Base-by-base conservation (phyloP, 257 asterid genomes). In the Solanum commersonii region DNA sequence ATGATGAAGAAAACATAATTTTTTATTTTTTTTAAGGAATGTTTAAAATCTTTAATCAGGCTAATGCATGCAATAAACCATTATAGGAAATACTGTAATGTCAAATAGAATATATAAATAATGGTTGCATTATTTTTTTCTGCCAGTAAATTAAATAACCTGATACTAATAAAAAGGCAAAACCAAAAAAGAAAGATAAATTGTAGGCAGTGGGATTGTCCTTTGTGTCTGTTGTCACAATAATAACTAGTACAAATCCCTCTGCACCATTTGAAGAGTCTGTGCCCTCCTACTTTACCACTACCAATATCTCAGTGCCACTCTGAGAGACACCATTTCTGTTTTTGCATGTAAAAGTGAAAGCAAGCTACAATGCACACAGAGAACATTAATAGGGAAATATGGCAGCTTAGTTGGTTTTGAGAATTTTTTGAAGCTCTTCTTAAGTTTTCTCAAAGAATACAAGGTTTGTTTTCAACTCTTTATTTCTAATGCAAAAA, bases 1-100 rank as follows among this genome's bases (percentile, higher is more conserved):
- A 59, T 59, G 1, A 0, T 59, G 0, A 1, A 5, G 5, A 49
- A 16, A 14, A 49, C 20, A 1, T 46, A 13, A 6, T 0, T 56
- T 18, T 18, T 6, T 56, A 0, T 16, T 20, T 44, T 44, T 42
- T 11, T 11, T 1, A 1, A 20, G 25, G 4, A 8, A 59, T 22
- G 0, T 22, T 59, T 59, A 3, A 2, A 1, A 23, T 59, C 12
- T 60, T 60, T 60, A 8, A 22, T 22, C 12, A 22, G 2, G 13
- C 27, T 3, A 59, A 59, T 59, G 27, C 27, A 59, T 22, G 5
- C 68, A 3, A 22, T 22, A 18, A 56, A 6, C 4, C 12, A 22
- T 52, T 52, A 18, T 52, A 59, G 63, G 63, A 56, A 56, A 56
- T 56, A 56, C 10, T 46, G 59, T 46, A 46, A 46, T 46, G 59